Evolutionary conservation across 768 basidiomycete genomes (phyloP), one percentile per base, ranked within the genome.

Genomic region (Naganishia vaughanmartiniae): DNA sequence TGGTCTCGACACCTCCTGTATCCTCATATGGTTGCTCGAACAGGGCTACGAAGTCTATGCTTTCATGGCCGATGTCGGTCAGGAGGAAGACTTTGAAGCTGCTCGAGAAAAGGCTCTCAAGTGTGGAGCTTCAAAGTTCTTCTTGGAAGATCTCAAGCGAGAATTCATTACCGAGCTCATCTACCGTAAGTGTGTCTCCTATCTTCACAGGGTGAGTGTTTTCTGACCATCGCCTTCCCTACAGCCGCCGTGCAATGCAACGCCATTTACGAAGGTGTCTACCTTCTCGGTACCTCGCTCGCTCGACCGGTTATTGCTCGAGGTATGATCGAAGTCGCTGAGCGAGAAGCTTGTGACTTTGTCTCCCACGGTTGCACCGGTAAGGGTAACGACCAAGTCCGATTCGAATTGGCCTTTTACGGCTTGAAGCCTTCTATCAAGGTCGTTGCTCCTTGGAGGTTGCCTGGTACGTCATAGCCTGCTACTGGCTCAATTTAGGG

Each of bases 381-480:
- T 66, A 99, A 99, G 85, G 96, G 96, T 66, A 99, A 99, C 82
- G 96, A 99, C 82, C 96, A 99, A 83, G 96, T 99, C 76, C 92
- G 96, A 72, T 99, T 98, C 82, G 96, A 99, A 80, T 89, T 98
- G 68, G 93, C 96, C 0, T 99, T 99, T 85, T 99, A 98, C 82
- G 96, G 93, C 68, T 87, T 99, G 73, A 93, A 96, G 81, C 94
- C 96, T 54, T 91, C 93, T 76, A 97, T 99, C 87, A 97, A 97
- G 83, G 94, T 98, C 77, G 88, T 99, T 78, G 94, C 96, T 19
- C 96, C 96, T 57, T 99, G 96, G 96, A 89, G 96, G 73, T 87
- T 94, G 73, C 92, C 95, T 73, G 91, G 93, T 92, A 74, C 28
- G 84, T 76, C 46, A 58, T 28, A 28, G 30, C 5, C 30, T 39